These are phyloP conservation scores for Mortierella sp. DNA, from an alignment of 371 early-diverging fungal genomes.

Conservation along the genomic window DNA sequence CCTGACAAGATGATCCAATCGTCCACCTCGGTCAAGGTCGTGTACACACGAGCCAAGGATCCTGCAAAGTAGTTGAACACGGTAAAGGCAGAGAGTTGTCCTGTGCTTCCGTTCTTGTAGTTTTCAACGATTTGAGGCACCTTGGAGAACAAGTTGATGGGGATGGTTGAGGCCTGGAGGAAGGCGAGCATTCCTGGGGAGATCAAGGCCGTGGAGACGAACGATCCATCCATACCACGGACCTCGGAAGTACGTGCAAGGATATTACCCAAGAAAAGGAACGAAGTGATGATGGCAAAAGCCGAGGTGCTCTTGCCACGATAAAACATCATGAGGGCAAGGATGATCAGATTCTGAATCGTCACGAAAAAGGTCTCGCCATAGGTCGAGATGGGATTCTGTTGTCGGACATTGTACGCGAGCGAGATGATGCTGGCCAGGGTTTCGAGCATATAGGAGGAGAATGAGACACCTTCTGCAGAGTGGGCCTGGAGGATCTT, in stretches of 20 bases:
- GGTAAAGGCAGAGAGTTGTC: slow-evolving; percentile 92
- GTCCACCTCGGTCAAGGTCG: slow-evolving; percentile 89
- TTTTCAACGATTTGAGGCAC: slow-evolving; percentile 90
- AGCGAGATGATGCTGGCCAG: slow-evolving; percentile 79
- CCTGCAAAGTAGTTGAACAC: slow-evolving; percentile 88
- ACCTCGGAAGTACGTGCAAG: slow-evolving; percentile 30
- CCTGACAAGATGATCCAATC: slow-evolving; percentile 80
- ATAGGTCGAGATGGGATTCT: slow-evolving; percentile 92
- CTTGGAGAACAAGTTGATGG: slow-evolving; percentile 80
- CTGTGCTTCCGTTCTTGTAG: slow-evolving; percentile 80
- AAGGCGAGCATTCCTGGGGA: slow-evolving; percentile 60
- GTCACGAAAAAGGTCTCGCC: slow-evolving; percentile 88
- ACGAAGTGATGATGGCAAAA: slow-evolving; percentile 41
- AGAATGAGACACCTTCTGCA: slow-evolving; percentile 83
- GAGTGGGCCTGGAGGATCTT: slow-evolving; percentile 84
- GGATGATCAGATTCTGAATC: slow-evolving; percentile 82
- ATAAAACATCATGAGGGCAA: slow-evolving; percentile 77
- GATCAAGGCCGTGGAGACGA: slow-evolving; percentile 57
- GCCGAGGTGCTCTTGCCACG: slow-evolving; percentile 49
- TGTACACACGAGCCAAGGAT: slow-evolving; percentile 87
- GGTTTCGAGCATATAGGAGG: slow-evolving; percentile 87
- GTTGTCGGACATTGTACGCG: slow-evolving; percentile 84
- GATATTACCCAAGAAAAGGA: slow-evolving; percentile 46
- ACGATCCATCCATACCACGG: slow-evolving; percentile 28
- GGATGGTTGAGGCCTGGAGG: slow-evolving; percentile 85